Base-by-base conservation (phyloP, 2,329 filamentous ascomycete species). In the Apiospora sp. region DNA sequence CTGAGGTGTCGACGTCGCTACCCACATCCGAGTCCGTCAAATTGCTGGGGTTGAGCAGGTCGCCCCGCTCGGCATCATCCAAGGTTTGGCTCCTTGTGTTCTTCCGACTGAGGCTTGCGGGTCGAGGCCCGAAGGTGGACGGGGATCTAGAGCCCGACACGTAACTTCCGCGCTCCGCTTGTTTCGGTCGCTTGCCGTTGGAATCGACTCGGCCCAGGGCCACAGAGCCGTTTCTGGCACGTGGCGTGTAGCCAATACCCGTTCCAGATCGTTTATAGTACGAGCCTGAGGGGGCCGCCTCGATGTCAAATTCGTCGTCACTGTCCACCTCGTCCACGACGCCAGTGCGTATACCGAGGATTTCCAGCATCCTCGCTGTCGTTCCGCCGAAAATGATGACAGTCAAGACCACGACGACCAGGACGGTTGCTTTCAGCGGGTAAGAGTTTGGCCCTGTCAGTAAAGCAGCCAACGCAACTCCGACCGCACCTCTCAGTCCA, bases 381-480 rank as follows among this genome's bases (percentile, higher is more conserved):
- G 96, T 99, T 70, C 96, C 96, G 71, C 96, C 96, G 78, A 99
- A 99, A 75, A 99, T 98, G 83, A 99, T 99, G 78, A 99, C 96
- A 0, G 96, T 98, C 74, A 99, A 86, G 78, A 99, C 96, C 6
- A 99, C 96, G 0, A 98, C 96, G 13, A 99, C 95, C 14, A 99
- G 87, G n/a, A 99, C 96, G 0, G 96, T 99, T 8, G 96, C 96
- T 77, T 95, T 93, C 48, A 99, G 87, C 0, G 94, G 94, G 72
- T 92, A 92, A 0, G 91, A 92, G 79, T 97, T 96, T 71, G 92
- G 90, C 67, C 95, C 96, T 0, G 90, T 92, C 67, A 99, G 88
- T 37, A 97, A 93, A 30, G 96, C 96, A 44, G 96, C 96, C 67
- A 99, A 87, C 1, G 96, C 96, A 48, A 99, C 96, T 72, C 96